These are phyloP conservation scores for Lactuca sativa DNA, from an alignment of 129 eudicot species.

Conservation along the genomic window DNA sequence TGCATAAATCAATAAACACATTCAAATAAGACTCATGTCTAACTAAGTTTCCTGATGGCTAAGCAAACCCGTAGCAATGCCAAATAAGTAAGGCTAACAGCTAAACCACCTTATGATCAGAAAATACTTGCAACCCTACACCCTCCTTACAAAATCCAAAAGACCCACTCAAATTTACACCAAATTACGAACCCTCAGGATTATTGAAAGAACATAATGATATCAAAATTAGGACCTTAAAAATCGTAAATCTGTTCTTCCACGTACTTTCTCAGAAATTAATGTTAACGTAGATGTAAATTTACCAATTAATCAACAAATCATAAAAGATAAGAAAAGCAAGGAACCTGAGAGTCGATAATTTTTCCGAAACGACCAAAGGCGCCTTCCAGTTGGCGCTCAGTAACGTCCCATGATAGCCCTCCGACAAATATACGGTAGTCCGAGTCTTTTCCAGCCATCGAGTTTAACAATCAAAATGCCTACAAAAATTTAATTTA, in stretches of 20 bases:
- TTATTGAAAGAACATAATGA: neutral
- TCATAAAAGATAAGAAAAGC: neutral
- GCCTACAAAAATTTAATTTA: neutral
- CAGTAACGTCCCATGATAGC: constrained; percentile 71
- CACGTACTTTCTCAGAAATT: neutral
- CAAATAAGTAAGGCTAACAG: neutral
- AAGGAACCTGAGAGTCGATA: constrained; percentile 67
- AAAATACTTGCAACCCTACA: neutral
- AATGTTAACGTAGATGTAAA: neutral
- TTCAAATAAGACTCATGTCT: neutral
- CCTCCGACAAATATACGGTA: constrained; percentile 93
- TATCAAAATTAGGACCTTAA: neutral
- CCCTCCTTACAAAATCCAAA: neutral
- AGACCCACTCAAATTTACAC: neutral
- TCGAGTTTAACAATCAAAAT: constrained; percentile 20
- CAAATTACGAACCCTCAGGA: no score
- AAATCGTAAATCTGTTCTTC: neutral
- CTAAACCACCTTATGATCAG: neutral
- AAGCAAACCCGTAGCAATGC: neutral
- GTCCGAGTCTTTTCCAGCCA: constrained; percentile 75
- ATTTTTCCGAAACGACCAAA: constrained; percentile 88
- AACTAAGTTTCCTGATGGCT: neutral
- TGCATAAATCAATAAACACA: constrained; percentile 12
- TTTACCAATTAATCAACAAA: constrained; percentile 2
- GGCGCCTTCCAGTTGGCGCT: constrained; percentile 85